Base-by-base conservation (phyloP, 352 stramenopile genomes). In the Phytophthora lateralis region DNA sequence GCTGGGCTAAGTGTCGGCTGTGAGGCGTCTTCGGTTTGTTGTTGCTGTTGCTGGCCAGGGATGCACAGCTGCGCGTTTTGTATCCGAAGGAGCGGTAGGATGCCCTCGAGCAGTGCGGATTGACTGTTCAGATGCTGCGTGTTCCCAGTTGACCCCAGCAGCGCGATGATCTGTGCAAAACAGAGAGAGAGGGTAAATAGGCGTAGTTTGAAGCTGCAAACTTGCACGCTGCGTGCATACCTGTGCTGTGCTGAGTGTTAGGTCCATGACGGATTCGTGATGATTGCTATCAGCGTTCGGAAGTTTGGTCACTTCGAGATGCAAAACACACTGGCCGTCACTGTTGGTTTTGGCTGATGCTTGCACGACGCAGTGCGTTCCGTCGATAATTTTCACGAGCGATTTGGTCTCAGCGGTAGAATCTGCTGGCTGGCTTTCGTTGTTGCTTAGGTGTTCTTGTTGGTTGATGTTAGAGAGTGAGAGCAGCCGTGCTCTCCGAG, bases 41-140 rank as follows among this genome's bases (percentile, higher is more conserved):
- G 60, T 9, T 60, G 50, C 5, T 46, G 63, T 15, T 67, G 58
- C 5, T 55, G 44, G 35, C 15, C 20, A 4, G 55, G 21, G 34
- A 69, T 52, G 24, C 10, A 38, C 10, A 75, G 34, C 15, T 55
- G 53, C 6, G 27, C 42, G 35, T 70, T 48, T 56, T 34, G 38
- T 38, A 76, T 72, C 24, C 29, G 58, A 32, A 76, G 42, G 2
- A 63, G 59, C 9, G 63, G 51, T 2, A 76, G 43, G 14, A 76
- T 47, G 6, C 35, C 48, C 7, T 66, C 43, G 14, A 73, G 55
- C 37, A 76, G 41, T 41, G 68, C 57, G n/a, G 51, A 27, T 57
- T 70, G 60, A 30, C 51, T 70, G 17, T 42, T 39, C 18, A 75
- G 15, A 27, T 75, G 52, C 37, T 52, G 56, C n/a, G 42, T 55